These are phyloP conservation scores for Rhodamnia argentea DNA, from an alignment of 345 rosid genomes.

Conservation along the genomic window DNA sequence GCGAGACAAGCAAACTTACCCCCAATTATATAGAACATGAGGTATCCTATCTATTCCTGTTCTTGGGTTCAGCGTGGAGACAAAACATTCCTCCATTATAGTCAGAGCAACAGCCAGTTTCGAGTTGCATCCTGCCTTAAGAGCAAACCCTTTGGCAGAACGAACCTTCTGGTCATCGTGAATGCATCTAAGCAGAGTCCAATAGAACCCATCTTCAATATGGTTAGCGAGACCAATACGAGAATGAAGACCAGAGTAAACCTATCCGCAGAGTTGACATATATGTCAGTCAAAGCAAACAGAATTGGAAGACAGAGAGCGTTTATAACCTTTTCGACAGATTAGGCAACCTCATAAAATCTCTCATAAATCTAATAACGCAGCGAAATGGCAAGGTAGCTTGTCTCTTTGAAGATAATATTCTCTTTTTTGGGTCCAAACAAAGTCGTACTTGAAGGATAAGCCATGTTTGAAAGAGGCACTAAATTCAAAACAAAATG, in stretches of 20 bases:
- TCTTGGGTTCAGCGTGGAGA: slow-evolving; percentile 83
- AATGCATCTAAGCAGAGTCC: slow-evolving; percentile 75
- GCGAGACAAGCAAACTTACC: slow-evolving; percentile 18
- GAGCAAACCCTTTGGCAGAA: slow-evolving; percentile 60
- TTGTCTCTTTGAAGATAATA: neutral
- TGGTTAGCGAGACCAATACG: slow-evolving; percentile 52
- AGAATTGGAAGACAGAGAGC: neutral
- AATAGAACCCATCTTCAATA: slow-evolving; percentile 51
- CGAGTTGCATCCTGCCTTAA: slow-evolving; percentile 92
- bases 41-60: slow-evolving; percentile 95
- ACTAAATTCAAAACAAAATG: neutral
- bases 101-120: slow-evolving; percentile 84
- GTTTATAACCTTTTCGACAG: neutral
- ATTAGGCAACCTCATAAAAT: neutral
- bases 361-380: neutral
- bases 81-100: slow-evolving; percentile 92
- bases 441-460: neutral
- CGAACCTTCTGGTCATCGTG: slow-evolving; percentile 70
- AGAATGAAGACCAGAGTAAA: slow-evolving; percentile 59
- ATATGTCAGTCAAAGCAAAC: neutral
- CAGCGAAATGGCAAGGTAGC: neutral
- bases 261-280: slow-evolving; percentile 25
- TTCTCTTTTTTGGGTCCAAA: neutral
- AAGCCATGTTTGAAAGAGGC: neutral
- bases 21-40: slow-evolving; percentile 80